Evolutionary conservation across 352 stramenopile species (phyloP), one percentile per base, ranked within the genome.

Genomic region (Phytophthora pseudosyringae): DNA sequence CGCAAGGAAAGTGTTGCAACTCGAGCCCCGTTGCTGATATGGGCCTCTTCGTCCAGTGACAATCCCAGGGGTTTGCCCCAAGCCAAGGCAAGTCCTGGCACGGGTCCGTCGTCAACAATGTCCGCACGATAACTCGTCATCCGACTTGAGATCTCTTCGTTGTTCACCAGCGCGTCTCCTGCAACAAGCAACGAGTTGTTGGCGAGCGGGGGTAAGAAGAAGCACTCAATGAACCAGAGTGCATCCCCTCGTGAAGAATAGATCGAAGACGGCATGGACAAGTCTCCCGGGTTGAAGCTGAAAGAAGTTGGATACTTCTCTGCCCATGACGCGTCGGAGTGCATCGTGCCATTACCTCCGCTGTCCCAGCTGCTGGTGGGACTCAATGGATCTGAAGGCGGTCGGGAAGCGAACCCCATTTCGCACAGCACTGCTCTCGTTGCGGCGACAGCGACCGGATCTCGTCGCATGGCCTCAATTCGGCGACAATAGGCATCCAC

Each of bases 21-120:
- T n/a, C n/a, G 29, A 7, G 21, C 16, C n/a, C 48, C 48, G 1
- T 56, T 7, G 11, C 36, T 72, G 25, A 82, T 64, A 9, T 69
- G 71, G 18, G 74, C 64, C 53, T 88, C 76, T 40, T 91, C 82
- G 26, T 91, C 84, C 10, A 93, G 59, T 0, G 84, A 89, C n/a
- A 93, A 49, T 0, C 84, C 84, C 11, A 75, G 71, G 0, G 67
- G 69, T n/a, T 76, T 80, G 0, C 84, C 84, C 84, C 84, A 93
- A 13, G 74, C 35, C 10, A 93, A 66, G 3, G 77, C 75, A n/a
- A 87, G 53, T 3, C 84, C 84, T n/a, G 81, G 79, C 11, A 75
- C 60, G 8, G 61, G 29, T 39, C 58, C 36, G 49, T 75, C 18
- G 13, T 54, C 53, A 13, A 43, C 54, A 3, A 31, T 5, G 9